Evolutionary conservation across 1,284 basidiomycete species (phyloP), one percentile per base, ranked within the genome.

Genomic region (Ustilago xerochloae): DNA sequence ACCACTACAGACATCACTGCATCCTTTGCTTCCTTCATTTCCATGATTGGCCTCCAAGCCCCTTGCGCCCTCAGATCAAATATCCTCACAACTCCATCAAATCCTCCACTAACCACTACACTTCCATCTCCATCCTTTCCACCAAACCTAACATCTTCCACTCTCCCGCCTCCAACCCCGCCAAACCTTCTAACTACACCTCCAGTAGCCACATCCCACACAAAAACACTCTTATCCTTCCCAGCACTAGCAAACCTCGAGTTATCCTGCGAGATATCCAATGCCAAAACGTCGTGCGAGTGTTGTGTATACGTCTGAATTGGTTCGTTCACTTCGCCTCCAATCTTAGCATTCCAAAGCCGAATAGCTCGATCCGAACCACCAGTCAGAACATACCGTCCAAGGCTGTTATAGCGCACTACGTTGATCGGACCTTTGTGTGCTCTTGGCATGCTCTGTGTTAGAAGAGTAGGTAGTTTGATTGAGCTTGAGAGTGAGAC

Each of bases 181-280:
- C 91, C 86, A 63, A 97, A 88, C 48, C 94, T 87, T 41, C 93
- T 88, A 26, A 91, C 89, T 1, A 94, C 92, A 39, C 89, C 88
- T 1, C 93, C 96, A 15, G 91, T 90, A 10, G 91, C 90, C 8
- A 99, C 96, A 82, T 99, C 97, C 96, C 96, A 99, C 22, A 97
- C 85, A 77, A 94, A 95, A 0, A 97, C 91, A 46, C 90, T 90
- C 72, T 93, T 90, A 85, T 99, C 97, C 4, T 93, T 94, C 38
- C 97, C 97, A 26, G 92, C 93, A 3, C 92, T 94, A 1, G 92
- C 95, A 79, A 99, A 96, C 77, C 91, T 91, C 47, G 92, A 90
- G 85, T 98, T 99, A 85, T 98, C 95, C 69, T 92, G 90, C 22
- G 94, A 89, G 43, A 94, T 96, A 74, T 62, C 89, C 52, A 99